These are phyloP conservation scores for Aphanomyces invadans DNA, from an alignment of 352 stramenopile genomes.

Conservation along the genomic window DNA sequence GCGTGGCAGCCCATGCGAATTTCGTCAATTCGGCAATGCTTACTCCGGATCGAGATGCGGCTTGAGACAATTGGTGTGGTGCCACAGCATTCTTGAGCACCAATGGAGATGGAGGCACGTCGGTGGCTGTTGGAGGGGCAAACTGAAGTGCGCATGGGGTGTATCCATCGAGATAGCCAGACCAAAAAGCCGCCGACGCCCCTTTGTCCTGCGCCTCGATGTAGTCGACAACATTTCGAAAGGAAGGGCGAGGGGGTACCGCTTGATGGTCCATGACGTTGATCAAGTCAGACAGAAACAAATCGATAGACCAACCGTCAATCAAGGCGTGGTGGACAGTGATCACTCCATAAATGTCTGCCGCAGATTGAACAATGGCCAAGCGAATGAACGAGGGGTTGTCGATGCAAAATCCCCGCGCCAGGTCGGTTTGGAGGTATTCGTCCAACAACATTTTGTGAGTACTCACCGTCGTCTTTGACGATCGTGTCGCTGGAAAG, in stretches of 20 bases:
- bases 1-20: constrained; percentile 1
- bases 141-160: neutral
- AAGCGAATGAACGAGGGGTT: neutral
- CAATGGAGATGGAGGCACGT: neutral
- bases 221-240: constrained; percentile 5
- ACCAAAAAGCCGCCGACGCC: neutral
- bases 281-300: constrained; percentile 1
- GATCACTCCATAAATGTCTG: neutral
- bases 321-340: neutral
- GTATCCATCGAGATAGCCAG: neutral
- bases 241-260: neutral
- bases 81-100: neutral
- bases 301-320: neutral
- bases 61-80: neutral
- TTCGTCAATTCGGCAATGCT: neutral
- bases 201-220: constrained; percentile 6
- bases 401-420: neutral
- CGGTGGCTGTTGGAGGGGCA: neutral
- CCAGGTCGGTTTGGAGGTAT: constrained; percentile 8
- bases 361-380: neutral
- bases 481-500: neutral
- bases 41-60: neutral
- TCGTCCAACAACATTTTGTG: neutral
- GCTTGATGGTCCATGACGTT: neutral
- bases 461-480: neutral